A percentile compares a stretch with the other conserved stretches of the same genome.
These are phyloP conservation scores for Asterophora parasitica DNA, from an alignment of 768 basidiomycete genomes.

Conservation along the genomic window DNA sequence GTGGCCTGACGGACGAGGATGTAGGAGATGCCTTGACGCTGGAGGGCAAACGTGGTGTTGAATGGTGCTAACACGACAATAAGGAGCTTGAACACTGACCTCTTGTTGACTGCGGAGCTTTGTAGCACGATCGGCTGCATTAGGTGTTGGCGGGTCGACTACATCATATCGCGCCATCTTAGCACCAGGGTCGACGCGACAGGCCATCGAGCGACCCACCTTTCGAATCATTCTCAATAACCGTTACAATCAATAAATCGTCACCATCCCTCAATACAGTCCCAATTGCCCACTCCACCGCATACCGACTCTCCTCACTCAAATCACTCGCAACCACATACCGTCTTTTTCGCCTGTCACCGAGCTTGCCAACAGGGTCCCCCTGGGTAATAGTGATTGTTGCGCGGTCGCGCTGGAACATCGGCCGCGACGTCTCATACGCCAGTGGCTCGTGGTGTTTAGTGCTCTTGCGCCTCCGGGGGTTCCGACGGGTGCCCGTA, in stretches of 20 bases:
- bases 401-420: slow-evolving; percentile 89
- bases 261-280: slow-evolving; percentile 95
- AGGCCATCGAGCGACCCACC: slow-evolving; percentile 41
- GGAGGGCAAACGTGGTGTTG: slow-evolving; percentile 5
- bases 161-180: slow-evolving; percentile 9
- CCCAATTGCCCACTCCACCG: slow-evolving; percentile 97
- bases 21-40: slow-evolving; percentile 88
- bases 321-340: slow-evolving; percentile 95
- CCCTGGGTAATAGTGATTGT: slow-evolving; percentile 89
- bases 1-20: slow-evolving; percentile 89
- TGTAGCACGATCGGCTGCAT: slow-evolving; percentile 64
- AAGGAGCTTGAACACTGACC: slow-evolving; percentile 35
- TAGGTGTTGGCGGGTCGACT: slow-evolving; percentile 70
- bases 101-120: slow-evolving; percentile 92
- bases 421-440: slow-evolving; percentile 66
- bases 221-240: slow-evolving; percentile 90
- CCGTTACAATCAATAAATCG: slow-evolving; percentile 85
- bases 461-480: slow-evolving; percentile 58
- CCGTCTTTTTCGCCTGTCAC: slow-evolving; percentile 51
- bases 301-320: slow-evolving; percentile 90
- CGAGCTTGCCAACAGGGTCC: slow-evolving; percentile 56
- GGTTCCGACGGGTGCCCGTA: slow-evolving; percentile 37
- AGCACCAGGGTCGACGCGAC: background rate
- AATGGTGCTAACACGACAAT: background rate
- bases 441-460: slow-evolving; percentile 60